Evolutionary conservation across 371 early-diverging fungal species (phyloP).

Genomic region (Mucor irregularis): DNA sequence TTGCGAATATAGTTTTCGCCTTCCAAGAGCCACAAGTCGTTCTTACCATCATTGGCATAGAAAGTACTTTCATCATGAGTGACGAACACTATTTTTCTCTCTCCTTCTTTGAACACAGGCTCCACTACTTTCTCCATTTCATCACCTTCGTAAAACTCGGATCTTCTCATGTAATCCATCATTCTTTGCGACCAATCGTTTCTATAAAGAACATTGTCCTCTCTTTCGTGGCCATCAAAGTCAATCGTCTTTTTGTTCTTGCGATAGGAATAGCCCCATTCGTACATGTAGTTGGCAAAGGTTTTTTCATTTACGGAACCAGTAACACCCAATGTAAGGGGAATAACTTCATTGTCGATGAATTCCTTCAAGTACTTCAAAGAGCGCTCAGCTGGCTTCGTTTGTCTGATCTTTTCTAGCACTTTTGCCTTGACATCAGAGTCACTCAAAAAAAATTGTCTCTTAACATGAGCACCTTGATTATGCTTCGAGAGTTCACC

Average conservation of each 20-base stretch:
- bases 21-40: neutral
- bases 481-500: neutral
- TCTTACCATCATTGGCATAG: neutral
- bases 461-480: constrained; percentile 6
- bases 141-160: neutral
- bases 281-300: neutral
- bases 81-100: neutral
- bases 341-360: neutral
- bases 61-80: constrained; percentile 1
- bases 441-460: constrained; percentile 3
- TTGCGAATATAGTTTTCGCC: neutral
- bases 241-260: neutral
- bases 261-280: constrained; percentile 1
- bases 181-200: neutral
- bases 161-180: neutral
- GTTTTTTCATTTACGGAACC: neutral
- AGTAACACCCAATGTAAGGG: neutral
- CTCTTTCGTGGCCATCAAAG: constrained; percentile 7
- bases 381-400: neutral
- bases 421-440: neutral
- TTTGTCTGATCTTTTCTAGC: neutral
- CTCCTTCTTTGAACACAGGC: neutral
- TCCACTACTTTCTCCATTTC: neutral
- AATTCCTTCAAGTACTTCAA: neutral
- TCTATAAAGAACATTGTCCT: constrained; percentile 2